A percentile compares a stretch with the other conserved stretches of the same genome.
These are phyloP conservation scores for Pinus taeda DNA, from an alignment of 75 land plant genomes.

Conservation along the genomic window DNA sequence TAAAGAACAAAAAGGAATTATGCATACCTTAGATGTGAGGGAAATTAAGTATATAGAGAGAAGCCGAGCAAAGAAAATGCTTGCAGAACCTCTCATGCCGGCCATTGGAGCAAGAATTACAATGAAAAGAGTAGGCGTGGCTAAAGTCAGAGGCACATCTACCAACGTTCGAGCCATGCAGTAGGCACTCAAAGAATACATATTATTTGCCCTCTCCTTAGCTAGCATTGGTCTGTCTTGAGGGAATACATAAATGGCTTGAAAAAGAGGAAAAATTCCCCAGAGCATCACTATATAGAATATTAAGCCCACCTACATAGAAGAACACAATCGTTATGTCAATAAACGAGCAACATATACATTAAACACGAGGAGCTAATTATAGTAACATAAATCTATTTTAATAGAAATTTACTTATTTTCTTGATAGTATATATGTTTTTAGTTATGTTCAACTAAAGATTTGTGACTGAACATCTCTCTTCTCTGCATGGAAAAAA, in stretches of 20 bases:
- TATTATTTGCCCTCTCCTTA: slow-evolving; percentile 40
- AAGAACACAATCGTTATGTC: neutral
- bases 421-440: too few relatives aligned
- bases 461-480: too few relatives aligned
- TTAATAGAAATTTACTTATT: too few relatives aligned
- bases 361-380: too few relatives aligned
- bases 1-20: neutral
- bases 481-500: too few relatives aligned
- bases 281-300: slow-evolving; percentile 35
- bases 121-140: slow-evolving; percentile 22
- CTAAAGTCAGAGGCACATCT: slow-evolving; percentile 36
- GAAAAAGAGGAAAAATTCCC: slow-evolving; percentile 40
- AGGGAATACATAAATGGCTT: slow-evolving; percentile 39
- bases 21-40: slow-evolving; percentile 26
- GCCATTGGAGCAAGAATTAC: slow-evolving; percentile 32
- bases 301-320: slow-evolving; percentile 26
- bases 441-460: too few relatives aligned
- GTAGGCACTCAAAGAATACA: slow-evolving; percentile 44
- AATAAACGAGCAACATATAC: too few relatives aligned
- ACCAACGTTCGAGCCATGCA: slow-evolving; percentile 29
- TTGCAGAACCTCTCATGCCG: slow-evolving; percentile 6
- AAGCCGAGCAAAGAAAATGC: slow-evolving; percentile 15
- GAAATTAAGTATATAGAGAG: slow-evolving; percentile 16
- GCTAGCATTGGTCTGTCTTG: slow-evolving; percentile 38
- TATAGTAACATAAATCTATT: too few relatives aligned